A percentile compares a stretch with the other conserved stretches of the same genome.
Conservation (phyloP, 768 basidiomycete species). For the Candolleomyces aberdarensis region DNA sequence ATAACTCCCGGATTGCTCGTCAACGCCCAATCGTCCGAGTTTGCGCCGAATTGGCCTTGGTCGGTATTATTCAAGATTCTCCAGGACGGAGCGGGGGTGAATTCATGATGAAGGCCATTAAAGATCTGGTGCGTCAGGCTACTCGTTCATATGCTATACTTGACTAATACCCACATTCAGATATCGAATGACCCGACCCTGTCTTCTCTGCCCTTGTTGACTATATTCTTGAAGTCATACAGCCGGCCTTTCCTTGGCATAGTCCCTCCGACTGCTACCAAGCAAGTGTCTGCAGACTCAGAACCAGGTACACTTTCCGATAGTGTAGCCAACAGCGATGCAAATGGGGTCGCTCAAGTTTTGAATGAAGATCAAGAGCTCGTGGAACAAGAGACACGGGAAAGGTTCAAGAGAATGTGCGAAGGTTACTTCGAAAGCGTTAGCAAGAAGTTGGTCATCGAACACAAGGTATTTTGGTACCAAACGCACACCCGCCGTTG, state of each 20-base stretch:
- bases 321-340: slow-evolving; percentile 23
- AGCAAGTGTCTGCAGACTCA: slow-evolving; percentile 54
- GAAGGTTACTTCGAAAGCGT: slow-evolving; percentile 92
- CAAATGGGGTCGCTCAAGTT: slow-evolving; percentile 19
- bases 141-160: slow-evolving; percentile 3
- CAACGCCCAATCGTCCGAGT: slow-evolving; percentile 87
- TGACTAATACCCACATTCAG: slow-evolving; percentile 36
- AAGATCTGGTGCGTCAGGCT: slow-evolving; percentile 66
- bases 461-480: slow-evolving; percentile 68
- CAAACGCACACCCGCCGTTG: neutral
- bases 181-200: slow-evolving; percentile 84
- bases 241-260: slow-evolving; percentile 86
- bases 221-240: slow-evolving; percentile 93
- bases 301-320: slow-evolving; percentile 58
- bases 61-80: slow-evolving; percentile 77
- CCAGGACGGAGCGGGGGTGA: slow-evolving; percentile 74
- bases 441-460: slow-evolving; percentile 85
- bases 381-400: slow-evolving; percentile 81
- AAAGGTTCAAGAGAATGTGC: slow-evolving; percentile 89
- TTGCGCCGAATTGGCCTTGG: slow-evolving; percentile 85
- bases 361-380: slow-evolving; percentile 68
- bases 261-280: slow-evolving; percentile 44
- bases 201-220: slow-evolving; percentile 84
- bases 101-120: slow-evolving; percentile 85
- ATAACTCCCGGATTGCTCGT: slow-evolving; percentile 68